A percentile compares a stretch with the other conserved stretches of the same genome.
These are phyloP conservation scores for Yarrowia sp. DNA, from an alignment of 805 yeast species.

Conservation along the genomic window DNA sequence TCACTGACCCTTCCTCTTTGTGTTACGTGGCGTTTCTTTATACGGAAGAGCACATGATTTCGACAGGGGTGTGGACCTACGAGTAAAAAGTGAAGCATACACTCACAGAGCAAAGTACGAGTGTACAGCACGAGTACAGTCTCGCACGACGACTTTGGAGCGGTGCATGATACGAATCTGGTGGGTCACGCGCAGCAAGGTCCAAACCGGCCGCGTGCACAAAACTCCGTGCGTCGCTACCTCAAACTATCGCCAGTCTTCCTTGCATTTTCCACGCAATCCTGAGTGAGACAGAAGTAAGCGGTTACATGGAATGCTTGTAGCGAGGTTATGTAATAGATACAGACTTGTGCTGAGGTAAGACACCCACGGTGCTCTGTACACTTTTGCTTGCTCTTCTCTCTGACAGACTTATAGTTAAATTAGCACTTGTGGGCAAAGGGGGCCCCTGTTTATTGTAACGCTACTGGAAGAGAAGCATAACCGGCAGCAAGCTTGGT, in stretches of 20 bases:
- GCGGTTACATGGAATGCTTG: too few species aligned
- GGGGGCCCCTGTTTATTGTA: not conserved
- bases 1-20: too few species aligned
- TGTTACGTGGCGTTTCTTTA: slow-evolving; percentile 21
- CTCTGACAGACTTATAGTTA: not conserved
- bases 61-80: slow-evolving; percentile 19
- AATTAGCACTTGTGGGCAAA: not conserved
- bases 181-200: slow-evolving; percentile 1
- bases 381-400: too few species aligned
- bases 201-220: not conserved
- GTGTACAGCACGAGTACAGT: too few species aligned
- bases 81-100: too few species aligned
- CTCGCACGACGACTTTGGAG: slow-evolving; percentile 2
- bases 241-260: slow-evolving; percentile 7
- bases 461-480: too few species aligned
- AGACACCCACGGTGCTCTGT: too few species aligned
- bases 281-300: not conserved
- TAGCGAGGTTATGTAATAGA: too few species aligned
- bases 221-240: slow-evolving; percentile 1
- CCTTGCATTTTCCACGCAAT: slow-evolving; percentile 17
- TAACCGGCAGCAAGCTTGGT: not conserved
- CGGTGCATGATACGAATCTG: not conserved
- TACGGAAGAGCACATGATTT: slow-evolving; percentile 17
- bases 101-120: not conserved
- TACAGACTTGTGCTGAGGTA: too few species aligned